A percentile compares a stretch with the other conserved stretches of the same genome.
Evolutionary conservation across 495 filamentous ascomycete species (phyloP).

Genomic region (Penicillium taxi): DNA sequence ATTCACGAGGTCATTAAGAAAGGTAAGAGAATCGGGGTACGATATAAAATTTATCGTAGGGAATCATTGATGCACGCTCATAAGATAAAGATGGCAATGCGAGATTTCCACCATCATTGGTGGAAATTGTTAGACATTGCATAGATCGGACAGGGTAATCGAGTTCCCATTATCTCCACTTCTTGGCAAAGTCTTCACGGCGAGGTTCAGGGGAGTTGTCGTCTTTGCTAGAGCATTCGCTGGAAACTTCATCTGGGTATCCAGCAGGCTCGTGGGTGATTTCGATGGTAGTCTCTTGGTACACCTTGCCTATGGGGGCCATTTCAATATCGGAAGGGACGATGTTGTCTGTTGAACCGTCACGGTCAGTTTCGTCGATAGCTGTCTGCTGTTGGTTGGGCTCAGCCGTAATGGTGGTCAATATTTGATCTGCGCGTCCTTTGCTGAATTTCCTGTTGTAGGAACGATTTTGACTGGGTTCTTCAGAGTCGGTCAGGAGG

Average conservation of each 20-base stretch:
- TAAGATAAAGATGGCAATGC: no score
- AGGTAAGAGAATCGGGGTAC: no score
- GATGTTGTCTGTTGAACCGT: slow-evolving; percentile 37
- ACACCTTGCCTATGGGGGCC: slow-evolving; percentile 34
- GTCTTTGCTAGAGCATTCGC: slow-evolving; percentile 25
- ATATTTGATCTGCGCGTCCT: slow-evolving; percentile 24
- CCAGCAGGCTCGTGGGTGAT: slow-evolving; percentile 36
- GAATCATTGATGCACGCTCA: no score
- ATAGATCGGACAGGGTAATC: no score
- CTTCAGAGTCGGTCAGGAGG: slow-evolving; percentile 39
- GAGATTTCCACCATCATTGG: no score
- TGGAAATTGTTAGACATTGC: no score
- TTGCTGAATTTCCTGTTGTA: slow-evolving; percentile 33
- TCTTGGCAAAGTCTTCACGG: no score
- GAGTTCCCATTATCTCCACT: slow-evolving; percentile 7
- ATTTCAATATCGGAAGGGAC: slow-evolving; percentile 29
- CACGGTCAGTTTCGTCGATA: slow-evolving; percentile 19
- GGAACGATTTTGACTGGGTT: slow-evolving; percentile 31
- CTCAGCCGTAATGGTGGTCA: slow-evolving; percentile 31
- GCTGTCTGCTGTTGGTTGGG: slow-evolving; percentile 19
- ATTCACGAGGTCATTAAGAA: slow-evolving; percentile 1
- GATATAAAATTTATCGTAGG: no score
- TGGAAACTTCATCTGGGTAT: slow-evolving; percentile 20
- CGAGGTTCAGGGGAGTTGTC: slow-evolving; percentile 19
- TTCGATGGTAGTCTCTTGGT: slow-evolving; percentile 41